Conservation (phyloP, 805 yeast species). For the Ascoidea rubescens region DNA sequence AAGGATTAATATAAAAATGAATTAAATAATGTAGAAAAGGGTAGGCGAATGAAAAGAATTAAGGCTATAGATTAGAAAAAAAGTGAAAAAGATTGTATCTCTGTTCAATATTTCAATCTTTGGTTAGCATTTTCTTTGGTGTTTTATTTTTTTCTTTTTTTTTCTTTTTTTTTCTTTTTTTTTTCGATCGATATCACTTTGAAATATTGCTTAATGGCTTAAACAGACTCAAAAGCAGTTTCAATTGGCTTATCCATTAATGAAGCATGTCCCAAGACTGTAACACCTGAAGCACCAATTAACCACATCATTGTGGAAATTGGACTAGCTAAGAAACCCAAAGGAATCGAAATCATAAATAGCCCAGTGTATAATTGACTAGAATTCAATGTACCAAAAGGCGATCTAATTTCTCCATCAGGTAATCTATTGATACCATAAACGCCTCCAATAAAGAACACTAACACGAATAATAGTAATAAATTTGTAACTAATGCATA, state of each 20-base stretch:
- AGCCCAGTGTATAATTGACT: slow-evolving; percentile 78
- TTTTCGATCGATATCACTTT: background rate
- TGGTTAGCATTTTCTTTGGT: too few relatives aligned
- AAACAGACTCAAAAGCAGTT: slow-evolving; percentile 66
- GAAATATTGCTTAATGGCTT: background rate
- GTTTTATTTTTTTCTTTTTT: too few relatives aligned
- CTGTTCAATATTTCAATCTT: too few relatives aligned
- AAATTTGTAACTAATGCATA: slow-evolving; percentile 83
- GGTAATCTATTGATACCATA: slow-evolving; percentile 64
- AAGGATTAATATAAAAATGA: too few relatives aligned
- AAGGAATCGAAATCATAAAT: slow-evolving; percentile 60
- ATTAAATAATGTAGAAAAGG: too few relatives aligned
- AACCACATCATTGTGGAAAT: slow-evolving; percentile 86
- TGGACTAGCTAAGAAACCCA: slow-evolving; percentile 82
- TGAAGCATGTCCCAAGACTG: slow-evolving; percentile 77
- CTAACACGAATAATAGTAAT: slow-evolving; percentile 70
- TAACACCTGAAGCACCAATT: slow-evolving; percentile 67
- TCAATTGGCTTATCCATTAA: slow-evolving; percentile 93
- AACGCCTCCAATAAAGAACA: slow-evolving; percentile 60
- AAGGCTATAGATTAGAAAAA: too few relatives aligned
- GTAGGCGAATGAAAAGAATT: too few relatives aligned
- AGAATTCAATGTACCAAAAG: slow-evolving; percentile 57
- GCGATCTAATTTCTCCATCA: slow-evolving; percentile 73
- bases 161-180: too few relatives aligned
- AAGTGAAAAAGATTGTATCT: too few relatives aligned